A percentile compares a stretch with the other conserved stretches of the same genome.
phyloP scores from a whole-genome alignment of 208 protist genomes.

The Leishmania tarentolae region DNA sequence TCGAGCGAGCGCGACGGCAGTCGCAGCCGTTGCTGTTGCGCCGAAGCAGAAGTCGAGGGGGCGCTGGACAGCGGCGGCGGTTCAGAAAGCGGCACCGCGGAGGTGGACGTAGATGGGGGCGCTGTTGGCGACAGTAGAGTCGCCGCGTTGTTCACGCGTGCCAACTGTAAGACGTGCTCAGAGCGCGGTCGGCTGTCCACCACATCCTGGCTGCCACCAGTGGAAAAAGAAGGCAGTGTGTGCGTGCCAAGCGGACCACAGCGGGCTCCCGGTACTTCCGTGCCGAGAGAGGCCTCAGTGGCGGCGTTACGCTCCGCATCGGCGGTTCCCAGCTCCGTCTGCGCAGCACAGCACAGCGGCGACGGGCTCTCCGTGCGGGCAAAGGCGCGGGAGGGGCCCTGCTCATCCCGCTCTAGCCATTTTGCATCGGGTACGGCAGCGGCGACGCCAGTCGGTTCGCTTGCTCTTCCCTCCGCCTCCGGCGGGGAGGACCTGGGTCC shows the following conservation, averaged over 20 bases:
- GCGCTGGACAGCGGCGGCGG: neutral
- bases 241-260: neutral
- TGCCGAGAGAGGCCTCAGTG: neutral
- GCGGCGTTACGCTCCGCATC: neutral
- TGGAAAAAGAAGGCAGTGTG: neutral
- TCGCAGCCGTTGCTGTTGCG: constrained; percentile 3
- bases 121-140: neutral
- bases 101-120: neutral
- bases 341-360: constrained; percentile 1
- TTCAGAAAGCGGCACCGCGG: neutral
- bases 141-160: neutral
- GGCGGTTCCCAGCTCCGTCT: neutral
- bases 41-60: neutral
- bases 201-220: neutral
- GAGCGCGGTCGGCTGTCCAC: neutral
- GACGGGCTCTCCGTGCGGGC: constrained; percentile 18
- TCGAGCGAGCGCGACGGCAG: constrained; percentile 21
- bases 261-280: neutral
- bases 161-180: neutral
- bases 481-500: neutral
- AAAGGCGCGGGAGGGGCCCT: neutral
- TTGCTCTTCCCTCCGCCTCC: neutral
- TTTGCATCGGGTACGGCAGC: neutral
- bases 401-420: neutral
- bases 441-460: neutral